Conservation (phyloP, 768 basidiomycete genomes). For the Asterophora lycoperdoides region DNA sequence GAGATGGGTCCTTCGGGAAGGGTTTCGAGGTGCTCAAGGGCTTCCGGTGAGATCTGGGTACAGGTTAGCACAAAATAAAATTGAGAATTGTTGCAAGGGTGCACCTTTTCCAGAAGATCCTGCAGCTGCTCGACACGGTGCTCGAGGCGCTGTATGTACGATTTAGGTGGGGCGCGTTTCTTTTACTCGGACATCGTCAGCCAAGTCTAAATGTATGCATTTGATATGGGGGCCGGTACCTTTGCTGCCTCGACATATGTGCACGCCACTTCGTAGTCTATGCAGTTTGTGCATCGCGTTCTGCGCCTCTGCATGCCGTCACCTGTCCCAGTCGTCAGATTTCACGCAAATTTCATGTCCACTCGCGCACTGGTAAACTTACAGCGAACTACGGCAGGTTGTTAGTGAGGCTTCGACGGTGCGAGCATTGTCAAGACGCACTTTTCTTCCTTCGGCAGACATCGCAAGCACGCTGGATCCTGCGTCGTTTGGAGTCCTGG, state of each 20-base stretch:
- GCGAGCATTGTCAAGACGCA: constrained; percentile 25
- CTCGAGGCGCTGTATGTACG: constrained; percentile 61
- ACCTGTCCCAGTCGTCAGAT: constrained; percentile 31
- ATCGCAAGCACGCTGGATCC: constrained; percentile 77
- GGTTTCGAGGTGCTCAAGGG: constrained; percentile 12
- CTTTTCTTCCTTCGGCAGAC: constrained; percentile 82
- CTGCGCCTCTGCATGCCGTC: constrained; percentile 67
- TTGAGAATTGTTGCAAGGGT: neutral
- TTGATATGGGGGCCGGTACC: constrained; percentile 29
- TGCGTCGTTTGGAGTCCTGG: constrained; percentile 39
- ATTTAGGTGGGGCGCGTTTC: constrained; percentile 60
- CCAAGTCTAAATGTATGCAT: constrained; percentile 6
- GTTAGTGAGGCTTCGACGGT: neutral
- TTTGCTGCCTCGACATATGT: constrained; percentile 69
- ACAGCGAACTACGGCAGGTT: constrained; percentile 52
- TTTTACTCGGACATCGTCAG: constrained; percentile 14
- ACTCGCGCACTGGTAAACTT: constrained; percentile 19
- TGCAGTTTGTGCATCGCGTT: constrained; percentile 64
- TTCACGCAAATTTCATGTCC: neutral
- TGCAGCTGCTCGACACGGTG: constrained; percentile 57
- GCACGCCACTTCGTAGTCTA: constrained; percentile 59
- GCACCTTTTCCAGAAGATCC: constrained; percentile 41
- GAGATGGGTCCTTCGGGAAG: neutral
- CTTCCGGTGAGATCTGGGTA: constrained; percentile 52
- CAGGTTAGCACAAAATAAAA: neutral